Evolutionary conservation across 371 early-diverging fungal genomes (phyloP), one percentile per base, ranked within the genome.

Genomic region (Rhizopus sp.): DNA sequence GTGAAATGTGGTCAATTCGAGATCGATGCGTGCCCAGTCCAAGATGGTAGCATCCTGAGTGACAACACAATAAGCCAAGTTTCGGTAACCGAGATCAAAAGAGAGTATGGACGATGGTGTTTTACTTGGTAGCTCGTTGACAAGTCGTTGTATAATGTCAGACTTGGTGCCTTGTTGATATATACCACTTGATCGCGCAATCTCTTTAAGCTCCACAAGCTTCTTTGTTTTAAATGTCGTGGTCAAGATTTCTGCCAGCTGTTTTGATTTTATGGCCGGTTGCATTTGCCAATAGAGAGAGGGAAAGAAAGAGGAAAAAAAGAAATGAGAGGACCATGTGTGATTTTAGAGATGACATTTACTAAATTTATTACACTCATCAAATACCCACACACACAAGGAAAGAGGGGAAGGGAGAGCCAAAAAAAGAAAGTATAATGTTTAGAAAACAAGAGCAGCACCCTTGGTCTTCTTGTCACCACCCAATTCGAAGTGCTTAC

Each of bases 401-500:
- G 23, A 23, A 23, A 23, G 23, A 23, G 23, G 23, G 23, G 23
- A 23, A 23, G 23, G 23, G 23, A 23, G 23, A 23, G 23, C 23
- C 23, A 23, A 23, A 23, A 23, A 37, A 37, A 7, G 13, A 37
- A 37, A 37, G 38, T 23, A 29, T 17, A 7, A 7, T 49, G 53
- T 63, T 84, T 86, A 88, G 85, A 88, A 89, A 59, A 79, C 76
- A 59, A 89, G 84, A 59, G 89, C 89, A 60, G 86, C 87, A 81
- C 88, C 88, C 76, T 57, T 62, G 55, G 57, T 67, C 64, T 87
- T 99, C 95, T 96, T 97, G 87, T 98, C 97, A 86, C 97, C 99
- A 81, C 99, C 98, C 60, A 99, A 89, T 84, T 98, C 97, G 72
- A 98, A 98, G 90, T 96, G 98, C 89, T 99, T 99, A 89, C 99